Conservation (phyloP, 1,284 basidiomycete species). For the Cystobasidium slooffiae region DNA sequence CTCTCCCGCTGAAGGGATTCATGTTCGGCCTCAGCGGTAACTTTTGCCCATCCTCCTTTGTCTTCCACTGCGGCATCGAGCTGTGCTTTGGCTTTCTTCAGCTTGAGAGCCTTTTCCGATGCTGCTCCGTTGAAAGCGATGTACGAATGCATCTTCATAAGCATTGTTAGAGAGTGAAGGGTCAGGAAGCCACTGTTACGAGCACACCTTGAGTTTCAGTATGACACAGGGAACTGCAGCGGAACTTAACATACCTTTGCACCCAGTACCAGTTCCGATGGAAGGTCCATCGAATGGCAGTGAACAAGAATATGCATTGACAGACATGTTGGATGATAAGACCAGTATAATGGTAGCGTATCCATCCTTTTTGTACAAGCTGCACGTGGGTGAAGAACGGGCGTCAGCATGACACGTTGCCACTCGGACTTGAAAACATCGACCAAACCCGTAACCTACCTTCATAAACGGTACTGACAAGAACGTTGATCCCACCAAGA, state of each 20-base stretch:
- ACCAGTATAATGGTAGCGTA: constrained; percentile 75
- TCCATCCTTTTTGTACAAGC: constrained; percentile 71
- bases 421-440: not conserved
- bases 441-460: constrained; percentile 55
- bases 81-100: constrained; percentile 59
- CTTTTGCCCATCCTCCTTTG: constrained; percentile 69
- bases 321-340: constrained; percentile 74
- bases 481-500: constrained; percentile 76
- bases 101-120: constrained; percentile 58
- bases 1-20: constrained; percentile 30
- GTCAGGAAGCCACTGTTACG: constrained; percentile 67
- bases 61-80: constrained; percentile 63
- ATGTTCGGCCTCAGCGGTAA: constrained; percentile 50
- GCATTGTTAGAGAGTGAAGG: constrained; percentile 84
- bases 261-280: constrained; percentile 61
- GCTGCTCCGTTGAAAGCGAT: constrained; percentile 86
- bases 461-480: constrained; percentile 81
- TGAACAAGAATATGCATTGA: constrained; percentile 71
- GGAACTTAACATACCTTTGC: constrained; percentile 14
- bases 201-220: not conserved
- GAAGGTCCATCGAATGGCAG: constrained; percentile 81
- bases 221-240: not conserved
- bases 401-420: constrained; percentile 24
- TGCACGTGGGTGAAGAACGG: constrained; percentile 6
- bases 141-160: constrained; percentile 98